Percentiles rank a stretch among this genome's conserved stretches.
These are phyloP conservation scores for Selaginella tamariscina DNA, from an alignment of 75 land plant genomes.

Conservation along the genomic window DNA sequence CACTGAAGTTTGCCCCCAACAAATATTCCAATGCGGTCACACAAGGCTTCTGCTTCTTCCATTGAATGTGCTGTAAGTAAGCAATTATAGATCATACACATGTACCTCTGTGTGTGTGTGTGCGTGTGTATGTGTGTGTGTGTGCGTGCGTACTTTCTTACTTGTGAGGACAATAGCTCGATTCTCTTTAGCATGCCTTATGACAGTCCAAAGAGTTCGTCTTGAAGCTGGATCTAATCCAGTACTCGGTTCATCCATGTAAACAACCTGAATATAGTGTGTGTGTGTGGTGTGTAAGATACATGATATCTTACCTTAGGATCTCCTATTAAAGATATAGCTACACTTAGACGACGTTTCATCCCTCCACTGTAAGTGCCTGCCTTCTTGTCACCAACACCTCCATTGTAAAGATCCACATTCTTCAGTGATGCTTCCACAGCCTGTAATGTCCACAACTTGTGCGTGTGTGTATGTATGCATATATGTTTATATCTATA, in stretches of 20 bases:
- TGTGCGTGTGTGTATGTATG: too few species aligned
- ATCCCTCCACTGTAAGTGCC: slow-evolving; percentile 97
- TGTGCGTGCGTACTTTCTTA: too few species aligned
- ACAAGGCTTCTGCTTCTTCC: slow-evolving; percentile 93
- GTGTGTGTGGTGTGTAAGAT: too few species aligned
- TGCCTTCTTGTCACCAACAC: slow-evolving; percentile 70
- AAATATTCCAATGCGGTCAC: slow-evolving; percentile 90
- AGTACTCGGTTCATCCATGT: slow-evolving; percentile 99
- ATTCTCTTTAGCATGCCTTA: slow-evolving; percentile 65
- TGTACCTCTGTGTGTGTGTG: too few species aligned
- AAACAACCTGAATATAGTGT: slow-evolving; percentile 54
- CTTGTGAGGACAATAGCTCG: slow-evolving; percentile 96
- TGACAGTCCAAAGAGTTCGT: slow-evolving; percentile 76
- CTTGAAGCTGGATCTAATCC: slow-evolving; percentile 97
- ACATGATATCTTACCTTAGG: slow-evolving; percentile 48
- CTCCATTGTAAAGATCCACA: slow-evolving; percentile 70
- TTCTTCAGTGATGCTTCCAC: slow-evolving; percentile 78
- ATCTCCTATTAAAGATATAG: slow-evolving; percentile 93
- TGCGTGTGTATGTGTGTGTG: too few species aligned
- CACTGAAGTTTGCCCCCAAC: slow-evolving; percentile 86
- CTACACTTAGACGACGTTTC: slow-evolving; percentile 99
- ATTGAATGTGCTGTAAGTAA: slow-evolving; percentile 77
- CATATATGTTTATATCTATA: too few species aligned
- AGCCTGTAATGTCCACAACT: slow-evolving; percentile 40
- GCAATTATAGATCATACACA: neutral